Base-by-base conservation (phyloP, 176 grass and related monocot species). In the Bothriochloa decipiens region DNA sequence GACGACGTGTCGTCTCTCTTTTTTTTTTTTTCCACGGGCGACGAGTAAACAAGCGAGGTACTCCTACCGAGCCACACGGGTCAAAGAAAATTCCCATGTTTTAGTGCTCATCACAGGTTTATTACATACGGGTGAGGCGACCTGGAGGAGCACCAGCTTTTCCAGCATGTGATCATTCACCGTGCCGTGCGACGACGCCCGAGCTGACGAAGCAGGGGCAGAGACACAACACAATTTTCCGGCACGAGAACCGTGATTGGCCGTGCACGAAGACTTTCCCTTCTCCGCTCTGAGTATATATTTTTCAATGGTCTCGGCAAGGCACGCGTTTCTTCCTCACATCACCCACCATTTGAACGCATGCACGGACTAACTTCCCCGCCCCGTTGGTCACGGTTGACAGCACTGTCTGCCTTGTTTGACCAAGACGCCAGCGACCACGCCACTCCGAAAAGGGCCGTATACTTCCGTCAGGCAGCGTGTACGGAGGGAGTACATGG, bases 221-320 rank as follows among this genome's bases (percentile, higher is more conserved):
- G 7, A 40, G 7, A 8, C 35, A 36, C 35, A 36, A 36, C 35
- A 3, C 52, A 42, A 27, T 42, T 63, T 78, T 57, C 57, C 36
- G 58, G 76, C 37, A 28, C 37, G 37, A 78, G 47, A 14, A 13
- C 57, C 75, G 75, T 42, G 57, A 78, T 40, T 41, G n/a, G 80
- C 68, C 68, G 52, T 22, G 80, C 32, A 23, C 47, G 0, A 25
- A 1, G 65, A 78, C 74, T 70, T 78, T 3, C 43, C 43, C 2
- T 45, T 3, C 47, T 2, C 79, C 41, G 43, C 43, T 45, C 11
- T 8, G 0, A 23, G 41, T 42, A 17, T 32, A 2, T 32, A 68
- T 29, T 49, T 72, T 35, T 72, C 65, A 64, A 27, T 52, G 57
- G 55, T 53, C 76, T 50, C 65, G 67, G 76, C 66, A 14, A 74